Percentiles rank a stretch among this genome's conserved stretches.
Conservation (phyloP, 306 rosid genomes). For the Fagus crenata region DNA sequence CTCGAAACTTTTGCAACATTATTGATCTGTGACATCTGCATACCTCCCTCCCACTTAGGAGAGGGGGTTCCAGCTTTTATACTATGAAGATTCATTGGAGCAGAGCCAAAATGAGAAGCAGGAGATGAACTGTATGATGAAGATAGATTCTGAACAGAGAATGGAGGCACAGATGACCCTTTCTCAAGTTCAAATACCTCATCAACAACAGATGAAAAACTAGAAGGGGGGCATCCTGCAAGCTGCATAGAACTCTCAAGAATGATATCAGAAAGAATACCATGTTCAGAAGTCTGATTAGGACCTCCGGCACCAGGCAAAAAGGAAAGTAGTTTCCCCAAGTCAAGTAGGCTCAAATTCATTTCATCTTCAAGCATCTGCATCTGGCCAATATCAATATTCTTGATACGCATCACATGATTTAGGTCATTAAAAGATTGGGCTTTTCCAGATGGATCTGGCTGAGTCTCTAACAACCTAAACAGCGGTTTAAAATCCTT, state of each 20-base stretch:
- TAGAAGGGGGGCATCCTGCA: conserved; percentile 65
- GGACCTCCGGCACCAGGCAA: conserved; percentile 50
- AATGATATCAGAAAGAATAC: conserved; percentile 53
- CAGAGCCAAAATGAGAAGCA: conserved; percentile 66
- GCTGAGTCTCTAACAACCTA: conserved; percentile 80
- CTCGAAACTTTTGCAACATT: conserved; percentile 47
- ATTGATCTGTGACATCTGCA: conserved; percentile 59
- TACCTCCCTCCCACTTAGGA: conserved; percentile 81
- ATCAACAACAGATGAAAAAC: conserved; percentile 89
- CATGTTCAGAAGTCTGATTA: conserved; percentile 57
- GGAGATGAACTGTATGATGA: conserved; percentile 54
- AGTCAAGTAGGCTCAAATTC: conserved; percentile 76
- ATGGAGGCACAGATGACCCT: conserved; percentile 59
- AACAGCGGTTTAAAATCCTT: conserved; percentile 86
- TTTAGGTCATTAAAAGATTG: conserved; percentile 53
- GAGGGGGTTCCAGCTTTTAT: conserved; percentile 64
- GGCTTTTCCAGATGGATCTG: conserved; percentile 62
- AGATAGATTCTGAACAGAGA: conserved; percentile 50
- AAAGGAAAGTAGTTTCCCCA: conserved; percentile 57
- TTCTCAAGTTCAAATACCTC: conserved; percentile 88
- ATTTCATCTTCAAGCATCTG: conserved; percentile 90
- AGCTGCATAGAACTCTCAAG: conserved; percentile 57
- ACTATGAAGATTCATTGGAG: conserved; percentile 50
- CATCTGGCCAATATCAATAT: conserved; percentile 76
- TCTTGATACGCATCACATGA: conserved; percentile 65